Conservation (phyloP, 2,329 filamentous ascomycete species). For the Fusarium concolor region DNA sequence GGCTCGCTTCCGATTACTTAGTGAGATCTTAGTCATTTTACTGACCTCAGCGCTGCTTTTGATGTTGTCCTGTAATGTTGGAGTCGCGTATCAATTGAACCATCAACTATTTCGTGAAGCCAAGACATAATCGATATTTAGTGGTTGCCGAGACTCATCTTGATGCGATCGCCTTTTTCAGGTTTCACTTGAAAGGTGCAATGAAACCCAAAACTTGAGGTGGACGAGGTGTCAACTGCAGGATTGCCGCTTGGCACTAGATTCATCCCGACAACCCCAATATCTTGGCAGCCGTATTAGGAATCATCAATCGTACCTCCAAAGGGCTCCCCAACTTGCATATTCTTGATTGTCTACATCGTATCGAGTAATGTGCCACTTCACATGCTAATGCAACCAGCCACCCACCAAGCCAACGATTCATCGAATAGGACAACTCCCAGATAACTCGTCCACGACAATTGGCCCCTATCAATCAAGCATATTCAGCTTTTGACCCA, state of each 20-base stretch:
- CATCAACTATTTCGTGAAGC: rapidly evolving
- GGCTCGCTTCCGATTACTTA: neutral
- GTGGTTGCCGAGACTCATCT: rapidly evolving
- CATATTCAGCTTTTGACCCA: conserved; percentile 9
- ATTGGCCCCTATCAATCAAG: conserved; percentile 9
- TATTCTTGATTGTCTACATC: neutral
- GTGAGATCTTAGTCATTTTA: neutral
- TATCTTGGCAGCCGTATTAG: too few species aligned
- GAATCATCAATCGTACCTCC: neutral
- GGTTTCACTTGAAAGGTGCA: rapidly evolving
- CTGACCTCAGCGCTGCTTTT: too few species aligned
- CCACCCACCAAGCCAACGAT: neutral
- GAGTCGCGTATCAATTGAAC: too few species aligned
- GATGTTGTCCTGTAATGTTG: neutral
- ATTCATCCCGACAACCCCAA: neutral
- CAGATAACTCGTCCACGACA: neutral
- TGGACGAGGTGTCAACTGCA: neutral
- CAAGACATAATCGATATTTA: rapidly evolving
- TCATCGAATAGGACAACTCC: neutral
- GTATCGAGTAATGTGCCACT: neutral
- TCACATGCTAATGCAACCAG: neutral
- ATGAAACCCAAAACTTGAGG: neutral
- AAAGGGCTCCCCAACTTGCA: neutral
- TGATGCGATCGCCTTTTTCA: rapidly evolving
- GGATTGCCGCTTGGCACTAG: neutral